Percentiles rank a stretch among this genome's conserved stretches.
Evolutionary conservation across 1,284 basidiomycete species (phyloP).

Genomic region (Tylopilus sp.): DNA sequence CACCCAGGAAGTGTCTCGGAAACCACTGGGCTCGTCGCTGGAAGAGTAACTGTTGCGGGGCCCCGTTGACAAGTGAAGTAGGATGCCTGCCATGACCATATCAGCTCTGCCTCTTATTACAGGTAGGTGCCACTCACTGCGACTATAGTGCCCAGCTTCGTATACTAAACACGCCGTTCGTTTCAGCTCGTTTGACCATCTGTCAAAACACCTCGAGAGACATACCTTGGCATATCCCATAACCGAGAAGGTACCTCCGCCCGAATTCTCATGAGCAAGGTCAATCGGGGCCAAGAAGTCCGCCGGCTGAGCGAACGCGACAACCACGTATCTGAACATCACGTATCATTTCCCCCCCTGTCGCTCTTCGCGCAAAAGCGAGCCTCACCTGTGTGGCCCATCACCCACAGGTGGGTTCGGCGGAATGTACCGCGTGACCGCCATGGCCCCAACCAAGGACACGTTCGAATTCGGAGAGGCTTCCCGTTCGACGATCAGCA

Average conservation of each 20-base stretch:
- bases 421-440: constrained; percentile 66
- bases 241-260: constrained; percentile 51
- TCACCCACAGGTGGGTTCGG: constrained; percentile 64
- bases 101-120: neutral
- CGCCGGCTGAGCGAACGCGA: constrained; percentile 59
- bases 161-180: constrained; percentile 34
- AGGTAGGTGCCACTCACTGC: constrained; percentile 40
- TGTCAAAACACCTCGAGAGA: neutral
- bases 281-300: constrained; percentile 58
- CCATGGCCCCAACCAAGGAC: constrained; percentile 46
- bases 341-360: neutral
- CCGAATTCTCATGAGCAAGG: constrained; percentile 46
- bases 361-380: neutral
- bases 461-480: constrained; percentile 38
- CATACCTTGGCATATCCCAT: constrained; percentile 48
- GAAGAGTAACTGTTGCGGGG: constrained; percentile 47
- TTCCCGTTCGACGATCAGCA: constrained; percentile 3
- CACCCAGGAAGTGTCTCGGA: constrained; percentile 50
- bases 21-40: constrained; percentile 58
- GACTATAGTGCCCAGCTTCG: constrained; percentile 53
- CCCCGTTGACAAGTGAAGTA: constrained; percentile 77
- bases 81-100: constrained; percentile 42
- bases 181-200: constrained; percentile 3
- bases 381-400: constrained; percentile 61
- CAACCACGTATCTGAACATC: constrained; percentile 55